A percentile compares a stretch with the other conserved stretches of the same genome.
Evolutionary conservation across 805 yeast species (phyloP).

Genomic region (Kodamaea kakaduensis): DNA sequence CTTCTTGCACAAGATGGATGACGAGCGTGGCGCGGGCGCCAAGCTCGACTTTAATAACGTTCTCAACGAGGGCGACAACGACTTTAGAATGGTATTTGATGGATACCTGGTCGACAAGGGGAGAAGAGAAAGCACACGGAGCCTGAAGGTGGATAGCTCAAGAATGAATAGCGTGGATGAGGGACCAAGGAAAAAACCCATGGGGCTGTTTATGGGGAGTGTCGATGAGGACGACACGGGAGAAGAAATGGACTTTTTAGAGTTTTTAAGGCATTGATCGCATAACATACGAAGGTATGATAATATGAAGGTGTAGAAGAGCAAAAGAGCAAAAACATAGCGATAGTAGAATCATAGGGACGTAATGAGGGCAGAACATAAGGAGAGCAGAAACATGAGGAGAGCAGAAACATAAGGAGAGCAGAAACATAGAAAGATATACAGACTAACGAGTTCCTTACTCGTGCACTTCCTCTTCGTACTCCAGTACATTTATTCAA

Average conservation of each 20-base stretch:
- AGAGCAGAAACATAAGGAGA: too few species aligned
- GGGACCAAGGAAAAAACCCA: conserved; percentile 39
- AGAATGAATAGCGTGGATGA: conserved; percentile 2
- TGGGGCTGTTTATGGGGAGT: conserved; percentile 31
- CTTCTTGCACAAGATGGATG: conserved; percentile 10
- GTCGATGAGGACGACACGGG: conserved; percentile 7
- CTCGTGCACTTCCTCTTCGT: too few species aligned
- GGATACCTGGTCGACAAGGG: conserved; percentile 19
- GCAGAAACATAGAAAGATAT: too few species aligned
- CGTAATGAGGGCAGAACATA: too few species aligned
- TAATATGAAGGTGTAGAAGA: too few species aligned
- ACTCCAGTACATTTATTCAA: neutral
- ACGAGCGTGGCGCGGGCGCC: conserved; percentile 8
- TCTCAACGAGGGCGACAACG: conserved; percentile 20
- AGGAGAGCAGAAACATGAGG: too few species aligned
- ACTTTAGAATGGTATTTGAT: conserved; percentile 22
- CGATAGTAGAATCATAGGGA: too few species aligned
- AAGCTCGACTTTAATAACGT: conserved; percentile 38
- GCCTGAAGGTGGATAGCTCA: conserved; percentile 2
- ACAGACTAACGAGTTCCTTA: too few species aligned
- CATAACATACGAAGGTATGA: too few species aligned
- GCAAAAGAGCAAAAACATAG: too few species aligned
- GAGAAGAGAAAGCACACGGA: neutral
- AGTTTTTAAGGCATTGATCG: conserved; percentile 40
- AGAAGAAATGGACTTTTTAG: conserved; percentile 44